A percentile compares a stretch with the other conserved stretches of the same genome.
phyloP scores from a whole-genome alignment of 2,329 filamentous ascomycete species.

The Capronia americana region DNA sequence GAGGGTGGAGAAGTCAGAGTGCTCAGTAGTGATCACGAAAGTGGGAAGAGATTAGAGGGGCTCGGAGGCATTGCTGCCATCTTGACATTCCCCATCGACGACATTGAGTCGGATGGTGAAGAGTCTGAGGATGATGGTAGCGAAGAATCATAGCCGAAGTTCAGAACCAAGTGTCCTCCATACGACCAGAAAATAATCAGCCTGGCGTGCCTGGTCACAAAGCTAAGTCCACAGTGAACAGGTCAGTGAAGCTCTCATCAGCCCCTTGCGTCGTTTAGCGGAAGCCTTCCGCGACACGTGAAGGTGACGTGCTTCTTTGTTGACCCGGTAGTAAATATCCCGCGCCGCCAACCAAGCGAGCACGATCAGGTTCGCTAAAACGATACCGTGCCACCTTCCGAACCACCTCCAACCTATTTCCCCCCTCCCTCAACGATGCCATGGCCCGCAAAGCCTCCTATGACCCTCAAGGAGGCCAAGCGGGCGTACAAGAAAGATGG shows the following conservation, averaged over 20 bases:
- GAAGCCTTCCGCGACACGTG: neutral
- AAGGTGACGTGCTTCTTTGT: constrained; percentile 19
- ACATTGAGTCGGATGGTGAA: constrained; percentile 74
- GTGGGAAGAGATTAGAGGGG: constrained; percentile 81
- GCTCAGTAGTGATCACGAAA: constrained; percentile 93
- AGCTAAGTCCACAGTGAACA: no score
- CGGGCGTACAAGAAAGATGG: constrained; percentile 36
- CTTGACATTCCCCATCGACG: constrained; percentile 83
- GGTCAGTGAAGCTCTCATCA: neutral
- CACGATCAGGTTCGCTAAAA: neutral
- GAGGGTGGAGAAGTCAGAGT: constrained; percentile 87
- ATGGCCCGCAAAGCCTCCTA: constrained; percentile 34
- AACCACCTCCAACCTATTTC: neutral
- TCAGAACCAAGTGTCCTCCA: neutral
- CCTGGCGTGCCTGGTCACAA: neutral
- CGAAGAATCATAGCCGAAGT: constrained; percentile 22
- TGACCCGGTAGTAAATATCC: constrained; percentile 10
- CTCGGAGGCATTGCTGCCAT: constrained; percentile 89
- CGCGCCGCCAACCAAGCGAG: constrained; percentile 1
- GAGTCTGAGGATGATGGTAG: constrained; percentile 42
- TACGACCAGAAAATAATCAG: neutral
- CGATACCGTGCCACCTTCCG: neutral
- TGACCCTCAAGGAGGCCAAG: constrained; percentile 40
- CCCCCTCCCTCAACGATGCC: constrained; percentile 27
- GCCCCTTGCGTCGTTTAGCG: neutral